Base-by-base conservation (phyloP, 148 eudicot species). In the Agrostemma githago region DNA sequence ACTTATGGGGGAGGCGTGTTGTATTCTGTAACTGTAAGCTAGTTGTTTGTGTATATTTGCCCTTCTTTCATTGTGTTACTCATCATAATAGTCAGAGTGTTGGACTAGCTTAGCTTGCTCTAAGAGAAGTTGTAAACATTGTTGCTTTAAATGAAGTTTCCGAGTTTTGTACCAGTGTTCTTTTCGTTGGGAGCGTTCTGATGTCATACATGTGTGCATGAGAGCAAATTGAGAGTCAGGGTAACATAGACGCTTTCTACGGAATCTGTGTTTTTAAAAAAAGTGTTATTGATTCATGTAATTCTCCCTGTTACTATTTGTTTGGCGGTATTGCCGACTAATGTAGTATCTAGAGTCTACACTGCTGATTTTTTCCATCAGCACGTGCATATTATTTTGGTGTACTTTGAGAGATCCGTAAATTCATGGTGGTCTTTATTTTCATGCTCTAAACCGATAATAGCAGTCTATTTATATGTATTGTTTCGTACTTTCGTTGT, bases 91-190 rank as follows among this genome's bases (percentile, higher is more conserved):
- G 34, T 43, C 53, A 3, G 53, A 39, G n/a, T 66, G 53, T 66
- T 42, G 4, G 70, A 66, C 26, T 65, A 12, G 39, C 46, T 66
- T 16, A 26, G 54, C 26, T 12, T 66, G 8, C 11, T 64, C 3
- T 39, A 5, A 19, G 21, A 66, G 42, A 42, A 66, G 48, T 66
- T 15, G 10, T 66, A 14, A 12, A 39, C 19, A 39, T 38, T 65
- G 14, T 39, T n/a, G 46, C 48, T 65, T 65, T 39, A 15, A 39
- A 65, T 14, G 17, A 65, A 65, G 68, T 65, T 66, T 66, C 51
- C 46, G 26, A 65, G 20, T 66, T 42, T 16, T 8, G n/a, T 66
- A 66, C 42, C 17, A 63, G 12, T 46, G 51, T 0, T 10, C 51
- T 46, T 46, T 46, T 48, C 38, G 68, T 38, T 64, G 44, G 43